These are phyloP conservation scores for Bruguiera gymnorhiza DNA, from an alignment of 345 rosid species.

Conservation along the genomic window DNA sequence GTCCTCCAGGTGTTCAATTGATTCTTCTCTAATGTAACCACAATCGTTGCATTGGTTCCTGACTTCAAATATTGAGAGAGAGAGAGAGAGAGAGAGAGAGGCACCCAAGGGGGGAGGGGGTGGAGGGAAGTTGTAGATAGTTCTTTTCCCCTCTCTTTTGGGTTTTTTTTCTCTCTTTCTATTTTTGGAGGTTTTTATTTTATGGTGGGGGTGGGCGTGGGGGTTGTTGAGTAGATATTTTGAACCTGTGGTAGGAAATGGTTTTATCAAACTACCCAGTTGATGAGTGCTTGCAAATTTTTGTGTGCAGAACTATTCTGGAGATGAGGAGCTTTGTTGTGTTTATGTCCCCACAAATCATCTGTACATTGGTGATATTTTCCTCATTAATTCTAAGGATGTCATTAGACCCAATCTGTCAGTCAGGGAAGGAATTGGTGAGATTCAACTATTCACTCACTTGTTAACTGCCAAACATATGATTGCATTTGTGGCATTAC, in stretches of 20 bases:
- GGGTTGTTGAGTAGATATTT: too few relatives aligned
- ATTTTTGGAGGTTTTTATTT: too few relatives aligned
- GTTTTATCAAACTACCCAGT: too few relatives aligned
- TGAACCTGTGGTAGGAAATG: too few relatives aligned
- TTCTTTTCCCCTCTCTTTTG: too few relatives aligned
- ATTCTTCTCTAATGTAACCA: constrained; percentile 3
- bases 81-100: too few relatives aligned
- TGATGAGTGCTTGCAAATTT: not conserved
- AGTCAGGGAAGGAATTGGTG: constrained; percentile 97
- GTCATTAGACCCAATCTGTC: constrained; percentile 94
- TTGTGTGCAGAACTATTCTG: constrained; percentile 65
- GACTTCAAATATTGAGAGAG: too few relatives aligned
- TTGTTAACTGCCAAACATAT: not conserved
- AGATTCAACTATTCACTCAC: constrained; percentile 24
- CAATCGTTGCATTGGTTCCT: not conserved
- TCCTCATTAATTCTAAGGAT: constrained; percentile 73
- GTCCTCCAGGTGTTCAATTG: constrained; percentile 64
- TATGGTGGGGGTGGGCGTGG: too few relatives aligned
- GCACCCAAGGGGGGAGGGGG: too few relatives aligned
- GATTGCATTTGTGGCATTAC: too few relatives aligned
- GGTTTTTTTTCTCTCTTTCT: too few relatives aligned
- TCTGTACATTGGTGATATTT: constrained; percentile 93
- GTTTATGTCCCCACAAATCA: constrained; percentile 98
- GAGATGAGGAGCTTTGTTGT: constrained; percentile 93
- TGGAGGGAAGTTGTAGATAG: too few relatives aligned